phyloP scores from a whole-genome alignment of 805 yeast species.

The Pachysolen tannophilus region DNA sequence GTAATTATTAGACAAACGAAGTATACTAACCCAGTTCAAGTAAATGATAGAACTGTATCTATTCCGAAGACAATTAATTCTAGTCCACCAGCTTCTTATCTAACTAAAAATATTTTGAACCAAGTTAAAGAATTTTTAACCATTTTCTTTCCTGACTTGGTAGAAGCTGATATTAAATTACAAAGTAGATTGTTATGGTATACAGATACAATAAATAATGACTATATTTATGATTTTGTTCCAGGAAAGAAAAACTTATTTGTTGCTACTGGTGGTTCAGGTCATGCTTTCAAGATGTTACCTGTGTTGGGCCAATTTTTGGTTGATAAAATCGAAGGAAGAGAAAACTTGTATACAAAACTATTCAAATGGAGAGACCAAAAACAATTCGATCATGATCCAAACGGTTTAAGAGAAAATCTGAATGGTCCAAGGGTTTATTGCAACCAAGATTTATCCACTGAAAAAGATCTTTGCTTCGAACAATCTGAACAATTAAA shows the following conservation, averaged over 20 bases:
- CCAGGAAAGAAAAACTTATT: conserved; percentile 21
- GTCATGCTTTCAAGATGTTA: conserved; percentile 27
- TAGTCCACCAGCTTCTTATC: conserved; percentile 13
- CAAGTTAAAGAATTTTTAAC: conserved; percentile 20
- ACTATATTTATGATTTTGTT: conserved; percentile 23
- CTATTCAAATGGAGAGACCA: conserved; percentile 26
- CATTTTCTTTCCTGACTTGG: conserved; percentile 21
- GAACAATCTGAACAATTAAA: no score
- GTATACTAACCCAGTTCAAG: conserved; percentile 22
- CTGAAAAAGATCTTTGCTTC: conserved; percentile 14
- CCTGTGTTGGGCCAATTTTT: conserved; percentile 24
- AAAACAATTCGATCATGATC: conserved; percentile 16
- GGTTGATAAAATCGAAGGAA: conserved; percentile 25
- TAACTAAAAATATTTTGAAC: conserved; percentile 19
- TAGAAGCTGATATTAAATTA: conserved; percentile 10
- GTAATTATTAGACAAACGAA: conserved; percentile 27
- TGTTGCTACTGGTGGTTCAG: conserved; percentile 28
- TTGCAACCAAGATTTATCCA: conserved; percentile 13
- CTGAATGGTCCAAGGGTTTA: conserved; percentile 9
- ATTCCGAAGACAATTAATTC: conserved; percentile 22
- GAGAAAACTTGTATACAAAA: conserved; percentile 20
- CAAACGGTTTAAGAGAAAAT: conserved; percentile 21
- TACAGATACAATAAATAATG: conserved; percentile 25
- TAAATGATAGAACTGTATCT: conserved; percentile 17
- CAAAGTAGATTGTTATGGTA: conserved; percentile 23